Evolutionary conservation across 495 filamentous ascomycete species (phyloP), one percentile per base, ranked within the genome.

Genomic region (Immersiella caudata): DNA sequence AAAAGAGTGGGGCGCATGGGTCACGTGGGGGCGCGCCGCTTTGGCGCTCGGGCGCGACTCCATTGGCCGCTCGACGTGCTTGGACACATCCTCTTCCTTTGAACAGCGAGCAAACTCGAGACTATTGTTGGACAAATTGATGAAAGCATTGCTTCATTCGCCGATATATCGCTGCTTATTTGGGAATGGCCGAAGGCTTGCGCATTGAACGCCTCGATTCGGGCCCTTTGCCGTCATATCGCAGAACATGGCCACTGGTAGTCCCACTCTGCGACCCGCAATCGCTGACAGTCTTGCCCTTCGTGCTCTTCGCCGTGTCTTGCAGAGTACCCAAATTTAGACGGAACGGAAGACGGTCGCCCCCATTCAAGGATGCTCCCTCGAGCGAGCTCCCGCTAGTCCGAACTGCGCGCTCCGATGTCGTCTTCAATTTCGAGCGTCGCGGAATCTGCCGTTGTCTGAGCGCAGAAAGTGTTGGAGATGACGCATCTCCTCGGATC

Each of bases 1-100:
- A 60, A 60, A 60, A 60, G 57, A 60, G 57, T 36, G 57, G 57
- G 57, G 57, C 16, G 2, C 16, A 8, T 6, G 16, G 9, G 26
- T 60, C 57, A 60, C 57, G 57, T 60, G 57, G 9, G 20, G 52
- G 2, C 40, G 40, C 16, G 11, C 11, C 5, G 11, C 40, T 46
- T 46, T 46, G 40, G 40, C 14, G 40, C 40, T 14, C 16, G 9
- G 40, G 16, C 40, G 40, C 40, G 40, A 46, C 40, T 8, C 29
- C 29, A 33, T 46, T 46, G 40, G 40, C 40, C 11, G 40, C 40
- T 46, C 16, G 40, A 46, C 4, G 29, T 33, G 40, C 11, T 46
- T 46, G 40, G 40, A 18, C 33, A 12, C 16, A 14, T 46, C 40
- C 5, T 46, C 40, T n/a, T n/a, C n/a, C n/a, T n/a, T n/a, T n/a